Conservation (phyloP, 331 rosid species). For the Cucumis variabilis region DNA sequence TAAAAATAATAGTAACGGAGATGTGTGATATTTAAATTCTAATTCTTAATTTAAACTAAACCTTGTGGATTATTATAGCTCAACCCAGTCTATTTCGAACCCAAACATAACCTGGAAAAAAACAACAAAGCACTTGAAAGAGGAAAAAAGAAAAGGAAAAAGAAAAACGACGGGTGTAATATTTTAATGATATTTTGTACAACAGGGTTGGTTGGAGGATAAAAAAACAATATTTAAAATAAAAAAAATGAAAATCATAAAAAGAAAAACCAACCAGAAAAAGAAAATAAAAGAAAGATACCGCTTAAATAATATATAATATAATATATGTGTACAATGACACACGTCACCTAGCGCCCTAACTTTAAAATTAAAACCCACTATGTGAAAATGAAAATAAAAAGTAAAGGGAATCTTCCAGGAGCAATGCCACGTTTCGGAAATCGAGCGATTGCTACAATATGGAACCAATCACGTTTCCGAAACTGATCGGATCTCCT, state of each 20-base stretch:
- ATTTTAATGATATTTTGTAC: background rate
- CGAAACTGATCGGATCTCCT: conserved; percentile 32
- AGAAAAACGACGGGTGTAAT: too few relatives aligned
- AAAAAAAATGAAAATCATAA: background rate
- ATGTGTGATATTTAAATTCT: too few relatives aligned
- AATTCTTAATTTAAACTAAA: too few relatives aligned
- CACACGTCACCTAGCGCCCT: conserved; percentile 9
- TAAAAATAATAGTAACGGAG: too few relatives aligned
- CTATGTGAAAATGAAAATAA: background rate
- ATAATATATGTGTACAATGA: background rate
- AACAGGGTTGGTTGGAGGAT: background rate
- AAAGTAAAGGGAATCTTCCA: background rate
- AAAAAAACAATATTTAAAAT: background rate
- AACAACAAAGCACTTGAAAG: too few relatives aligned
- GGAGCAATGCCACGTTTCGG: background rate
- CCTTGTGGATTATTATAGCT: too few relatives aligned
- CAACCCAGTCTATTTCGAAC: too few relatives aligned
- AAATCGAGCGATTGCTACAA: background rate
- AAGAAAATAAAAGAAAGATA: background rate
- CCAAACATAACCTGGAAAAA: too few relatives aligned
- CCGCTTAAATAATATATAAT: background rate
- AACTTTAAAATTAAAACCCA: background rate
- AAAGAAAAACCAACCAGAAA: background rate
- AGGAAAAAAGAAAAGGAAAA: too few relatives aligned
- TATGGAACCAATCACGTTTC: background rate